Evolutionary conservation across 2,329 filamentous ascomycete genomes (phyloP).

Genomic region (Pseudonectria foliicola): DNA sequence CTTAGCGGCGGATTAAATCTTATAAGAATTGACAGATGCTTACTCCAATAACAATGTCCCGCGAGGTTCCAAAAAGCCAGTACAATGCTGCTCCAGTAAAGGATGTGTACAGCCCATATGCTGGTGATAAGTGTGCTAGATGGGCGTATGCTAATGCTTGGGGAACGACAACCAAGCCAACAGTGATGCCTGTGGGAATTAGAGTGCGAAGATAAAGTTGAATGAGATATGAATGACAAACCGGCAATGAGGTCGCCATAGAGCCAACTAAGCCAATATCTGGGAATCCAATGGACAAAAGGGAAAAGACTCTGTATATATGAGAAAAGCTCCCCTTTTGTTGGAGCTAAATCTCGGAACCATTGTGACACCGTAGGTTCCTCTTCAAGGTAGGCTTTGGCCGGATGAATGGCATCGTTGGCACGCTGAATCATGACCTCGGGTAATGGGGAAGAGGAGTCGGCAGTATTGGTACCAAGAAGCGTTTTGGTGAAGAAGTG

Average conservation of each 20-base stretch:
- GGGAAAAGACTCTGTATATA: constrained; percentile 56
- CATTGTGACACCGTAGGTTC: constrained; percentile 61
- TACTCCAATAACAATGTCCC: constrained; percentile 74
- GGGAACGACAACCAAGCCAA: constrained; percentile 66
- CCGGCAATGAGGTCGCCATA: constrained; percentile 67
- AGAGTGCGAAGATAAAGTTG: background rate
- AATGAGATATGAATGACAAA: constrained; percentile 18
- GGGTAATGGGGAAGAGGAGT: constrained; percentile 21
- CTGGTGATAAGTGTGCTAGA: constrained; percentile 58
- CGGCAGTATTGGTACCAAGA: constrained; percentile 25
- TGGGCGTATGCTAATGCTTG: constrained; percentile 76
- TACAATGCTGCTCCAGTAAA: constrained; percentile 76
- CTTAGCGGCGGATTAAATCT: background rate
- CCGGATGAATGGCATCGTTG: constrained; percentile 16
- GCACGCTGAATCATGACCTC: constrained; percentile 20
- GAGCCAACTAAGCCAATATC: constrained; percentile 69
- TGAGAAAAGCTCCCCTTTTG: constrained; percentile 31
- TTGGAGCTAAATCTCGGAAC: constrained; percentile 49
- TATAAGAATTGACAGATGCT: constrained; percentile 2
- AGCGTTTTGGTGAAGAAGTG: constrained; percentile 21
- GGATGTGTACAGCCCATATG: constrained; percentile 74
- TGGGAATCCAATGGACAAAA: constrained; percentile 59
- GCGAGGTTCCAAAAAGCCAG: constrained; percentile 79
- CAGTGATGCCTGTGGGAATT: constrained; percentile 24
- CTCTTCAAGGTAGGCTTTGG: constrained; percentile 46